Base-by-base conservation (phyloP, 768 basidiomycete species). In the Amanita polypyramis region DNA sequence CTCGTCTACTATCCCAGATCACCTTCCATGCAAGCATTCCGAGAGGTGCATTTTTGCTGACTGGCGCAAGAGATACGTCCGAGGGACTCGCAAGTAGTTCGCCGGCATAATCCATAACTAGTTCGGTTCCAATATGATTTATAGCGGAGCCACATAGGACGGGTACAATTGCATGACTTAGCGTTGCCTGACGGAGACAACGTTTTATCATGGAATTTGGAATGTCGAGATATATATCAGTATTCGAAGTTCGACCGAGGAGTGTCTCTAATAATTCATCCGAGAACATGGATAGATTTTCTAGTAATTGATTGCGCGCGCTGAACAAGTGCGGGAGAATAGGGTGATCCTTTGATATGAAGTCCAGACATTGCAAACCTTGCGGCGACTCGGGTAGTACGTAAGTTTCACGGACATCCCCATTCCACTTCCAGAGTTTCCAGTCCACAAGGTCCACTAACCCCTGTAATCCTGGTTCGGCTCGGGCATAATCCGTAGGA, bases 1-100 rank as follows among this genome's bases (percentile, higher is more conserved):
- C 90, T 48, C 67, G 64, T 55, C 74, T 76, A 50, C 79, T 80
- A 57, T 93, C 88, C 89, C 88, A 91, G 25, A 69, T 72, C 17
- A 93, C 90, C 60, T 93, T 93, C 90, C 91, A 93, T 2, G 85
- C 90, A 21, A 93, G 68, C 53, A 82, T 61, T 30, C 75, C 78
- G 19, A 85, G 57, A 1, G 80, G 77, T 0, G 72, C 59, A 46
- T 75, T 75, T 19, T 62, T 55, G 14, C 58, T 59, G 53, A 76
- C 75, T 11, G 55, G 55, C 36, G 72, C 69, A 44, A 74, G 69
- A 23, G 63, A 60, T 8, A 85, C 70, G 54, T 93, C 90, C 14
- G 80, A 43, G 5, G 90, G 90, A 50, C 82, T 84, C 0, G 90
- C 83, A 7, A 93, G 66, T 17, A 92, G 67, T 57, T 83, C 82